phyloP scores from a whole-genome alignment of 495 filamentous ascomycete species.

The Penicillium paxilli region DNA sequence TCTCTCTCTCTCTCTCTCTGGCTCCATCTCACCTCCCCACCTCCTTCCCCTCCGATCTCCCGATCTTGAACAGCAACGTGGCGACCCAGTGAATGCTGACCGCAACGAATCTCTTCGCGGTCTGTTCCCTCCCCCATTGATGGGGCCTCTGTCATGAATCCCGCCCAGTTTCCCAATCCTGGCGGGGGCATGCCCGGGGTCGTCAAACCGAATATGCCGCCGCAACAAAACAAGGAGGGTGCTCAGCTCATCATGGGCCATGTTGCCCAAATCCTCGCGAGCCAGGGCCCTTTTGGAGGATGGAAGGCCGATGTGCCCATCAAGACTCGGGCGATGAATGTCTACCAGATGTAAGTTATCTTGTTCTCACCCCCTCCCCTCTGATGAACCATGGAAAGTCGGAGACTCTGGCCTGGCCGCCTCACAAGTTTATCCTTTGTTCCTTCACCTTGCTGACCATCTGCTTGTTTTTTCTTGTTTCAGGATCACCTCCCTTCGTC shows the following conservation, averaged over 20 bases:
- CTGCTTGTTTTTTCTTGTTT: not conserved
- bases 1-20: not conserved
- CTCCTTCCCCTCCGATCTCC: not conserved
- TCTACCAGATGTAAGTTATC: conserved; percentile 49
- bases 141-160: conserved; percentile 53
- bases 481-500: conserved; percentile 50
- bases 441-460: conserved; percentile 5
- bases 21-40: not conserved
- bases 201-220: conserved; percentile 39
- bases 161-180: conserved; percentile 46
- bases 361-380: no score
- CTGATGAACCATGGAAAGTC: not conserved
- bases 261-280: conserved; percentile 37
- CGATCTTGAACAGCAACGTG: conserved; percentile 4
- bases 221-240: conserved; percentile 32
- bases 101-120: conserved; percentile 32
- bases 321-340: conserved; percentile 39
- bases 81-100: conserved; percentile 44
- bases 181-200: conserved; percentile 41
- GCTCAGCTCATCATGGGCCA: conserved; percentile 35
- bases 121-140: conserved; percentile 44
- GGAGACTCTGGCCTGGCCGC: not conserved
- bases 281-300: conserved; percentile 40
- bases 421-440: conserved; percentile 3
- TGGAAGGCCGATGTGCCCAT: conserved; percentile 47